These are phyloP conservation scores for Monosporascus sp. DNA, from an alignment of 2,329 filamentous ascomycete genomes.

Conservation along the genomic window DNA sequence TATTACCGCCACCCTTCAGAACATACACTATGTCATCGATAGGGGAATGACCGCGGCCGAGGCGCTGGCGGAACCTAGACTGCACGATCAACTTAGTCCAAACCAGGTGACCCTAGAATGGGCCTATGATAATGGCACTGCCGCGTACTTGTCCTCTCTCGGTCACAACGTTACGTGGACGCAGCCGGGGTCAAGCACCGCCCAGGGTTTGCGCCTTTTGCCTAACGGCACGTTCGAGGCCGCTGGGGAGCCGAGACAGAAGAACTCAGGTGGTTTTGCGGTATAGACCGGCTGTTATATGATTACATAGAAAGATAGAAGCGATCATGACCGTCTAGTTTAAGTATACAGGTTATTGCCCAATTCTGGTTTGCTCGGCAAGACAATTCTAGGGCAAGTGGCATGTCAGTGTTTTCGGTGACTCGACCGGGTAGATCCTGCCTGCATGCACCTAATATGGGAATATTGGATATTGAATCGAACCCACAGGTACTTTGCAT, in stretches of 20 bases:
- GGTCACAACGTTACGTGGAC: constrained; percentile 76
- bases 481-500: no score
- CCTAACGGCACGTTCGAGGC: constrained; percentile 69
- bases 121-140: constrained; percentile 63
- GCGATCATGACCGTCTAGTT: no score
- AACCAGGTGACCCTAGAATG: constrained; percentile 66
- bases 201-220: constrained; percentile 64
- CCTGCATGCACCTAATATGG: no score
- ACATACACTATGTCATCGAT: constrained; percentile 69
- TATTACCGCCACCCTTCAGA: constrained; percentile 77
- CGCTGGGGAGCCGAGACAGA: constrained; percentile 75
- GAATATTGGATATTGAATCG: no score
- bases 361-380: not conserved
- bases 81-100: constrained; percentile 81
- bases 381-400: not conserved
- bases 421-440: no score
- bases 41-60: constrained; percentile 53
- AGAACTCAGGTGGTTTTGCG: constrained; percentile 62
- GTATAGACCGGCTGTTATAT: constrained; percentile 25
- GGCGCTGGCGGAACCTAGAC: constrained; percentile 61
- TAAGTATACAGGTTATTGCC: no score
- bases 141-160: constrained; percentile 57
- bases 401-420: not conserved
- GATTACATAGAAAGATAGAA: not conserved
- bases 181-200: constrained; percentile 59